phyloP scores from a whole-genome alignment of 768 basidiomycete species.

The Rossbeevera mucosa region DNA sequence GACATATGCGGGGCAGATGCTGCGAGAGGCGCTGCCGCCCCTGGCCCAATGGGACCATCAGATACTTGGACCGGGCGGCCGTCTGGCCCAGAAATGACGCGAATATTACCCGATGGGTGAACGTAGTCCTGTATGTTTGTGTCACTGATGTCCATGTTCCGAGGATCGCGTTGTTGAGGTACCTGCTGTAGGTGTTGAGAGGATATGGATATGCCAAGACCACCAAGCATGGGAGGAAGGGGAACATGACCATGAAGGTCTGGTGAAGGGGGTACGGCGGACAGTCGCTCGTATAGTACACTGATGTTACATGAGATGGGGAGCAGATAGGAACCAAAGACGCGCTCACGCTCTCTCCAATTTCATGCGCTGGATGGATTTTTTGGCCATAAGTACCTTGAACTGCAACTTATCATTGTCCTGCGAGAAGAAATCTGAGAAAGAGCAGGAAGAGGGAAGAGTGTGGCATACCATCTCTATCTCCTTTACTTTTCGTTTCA shows the following conservation, averaged over 20 bases:
- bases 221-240: conserved; percentile 32
- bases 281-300: conserved; percentile 75
- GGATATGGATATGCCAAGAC: conserved; percentile 35
- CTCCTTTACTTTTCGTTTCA: conserved; percentile 84
- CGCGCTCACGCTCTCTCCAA: conserved; percentile 79
- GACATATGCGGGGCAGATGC: conserved; percentile 38
- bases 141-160: conserved; percentile 46
- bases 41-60: conserved; percentile 47
- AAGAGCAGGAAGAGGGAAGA: neutral
- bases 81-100: conserved; percentile 44
- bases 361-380: conserved; percentile 81
- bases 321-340: conserved; percentile 17
- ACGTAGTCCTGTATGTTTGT: conserved; percentile 46
- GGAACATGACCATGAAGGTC: conserved; percentile 40
- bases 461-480: conserved; percentile 64
- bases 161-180: conserved; percentile 33
- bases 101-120: conserved; percentile 44
- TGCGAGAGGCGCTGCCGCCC: conserved; percentile 35
- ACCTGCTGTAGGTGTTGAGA: conserved; percentile 30
- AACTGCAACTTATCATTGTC: conserved; percentile 86
- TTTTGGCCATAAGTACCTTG: conserved; percentile 75
- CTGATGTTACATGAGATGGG: conserved; percentile 36
- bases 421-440: conserved; percentile 35
- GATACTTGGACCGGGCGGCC: conserved; percentile 46
- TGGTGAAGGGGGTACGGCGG: conserved; percentile 54